These are phyloP conservation scores for Hypoxylon sp. DNA, from an alignment of 2,329 filamentous ascomycete species.

Conservation along the genomic window DNA sequence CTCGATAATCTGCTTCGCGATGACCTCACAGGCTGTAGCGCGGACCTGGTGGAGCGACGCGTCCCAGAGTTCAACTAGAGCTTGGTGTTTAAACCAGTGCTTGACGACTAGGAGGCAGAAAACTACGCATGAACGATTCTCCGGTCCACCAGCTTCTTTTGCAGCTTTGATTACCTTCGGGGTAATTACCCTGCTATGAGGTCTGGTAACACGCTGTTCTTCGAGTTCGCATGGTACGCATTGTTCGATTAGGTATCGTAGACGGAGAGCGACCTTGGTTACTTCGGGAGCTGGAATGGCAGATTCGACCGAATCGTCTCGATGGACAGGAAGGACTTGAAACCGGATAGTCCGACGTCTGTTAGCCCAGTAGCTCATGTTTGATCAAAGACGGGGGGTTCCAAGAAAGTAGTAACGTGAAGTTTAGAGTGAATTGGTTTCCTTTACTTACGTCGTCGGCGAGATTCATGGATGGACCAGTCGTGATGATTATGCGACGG, in stretches of 20 bases:
- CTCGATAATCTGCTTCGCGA: constrained; percentile 92
- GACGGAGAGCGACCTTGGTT: constrained; percentile 88
- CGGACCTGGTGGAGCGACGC: constrained; percentile 85
- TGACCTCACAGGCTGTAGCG: constrained; percentile 87
- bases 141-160: constrained; percentile 81
- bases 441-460: constrained; percentile 60
- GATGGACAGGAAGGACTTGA: constrained; percentile 76
- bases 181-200: constrained; percentile 91
- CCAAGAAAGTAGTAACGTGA: background rate
- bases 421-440: constrained; percentile 4
- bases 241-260: constrained; percentile 92
- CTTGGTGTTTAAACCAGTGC: constrained; percentile 84
- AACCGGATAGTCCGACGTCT: constrained; percentile 29
- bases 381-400: background rate
- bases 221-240: constrained; percentile 93
- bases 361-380: constrained; percentile 38
- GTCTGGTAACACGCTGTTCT: constrained; percentile 78
- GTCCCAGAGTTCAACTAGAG: constrained; percentile 89
- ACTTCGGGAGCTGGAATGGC: constrained; percentile 84
- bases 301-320: constrained; percentile 71
- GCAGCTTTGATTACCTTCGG: constrained; percentile 83
- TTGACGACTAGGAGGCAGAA: constrained; percentile 83
- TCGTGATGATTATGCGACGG: constrained; percentile 53
- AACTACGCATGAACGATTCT: constrained; percentile 85
- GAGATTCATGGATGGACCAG: constrained; percentile 61